Base-by-base conservation (phyloP, 2,329 filamentous ascomycete genomes). In the Stagonosporopsis cucurbitacearum region DNA sequence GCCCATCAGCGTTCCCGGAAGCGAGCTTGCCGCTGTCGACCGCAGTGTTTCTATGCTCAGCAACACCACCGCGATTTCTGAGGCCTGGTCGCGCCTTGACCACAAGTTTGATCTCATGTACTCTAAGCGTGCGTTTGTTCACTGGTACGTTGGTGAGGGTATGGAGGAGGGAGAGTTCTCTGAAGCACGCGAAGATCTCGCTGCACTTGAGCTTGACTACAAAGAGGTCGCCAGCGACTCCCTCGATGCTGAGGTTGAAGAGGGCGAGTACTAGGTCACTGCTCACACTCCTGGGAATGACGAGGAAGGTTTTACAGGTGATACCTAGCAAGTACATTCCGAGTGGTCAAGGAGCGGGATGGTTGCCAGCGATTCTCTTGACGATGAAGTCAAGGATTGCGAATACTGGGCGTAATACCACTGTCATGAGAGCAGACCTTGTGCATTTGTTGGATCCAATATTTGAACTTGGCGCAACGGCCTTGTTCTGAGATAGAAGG, bases 11-110 rank as follows among this genome's bases (percentile, higher is more conserved):
- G 93, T 97, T 55, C 95, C 92, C 71, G 96, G 96, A 80, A 94
- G 94, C 74, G 95, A 98, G 77, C 88, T 98, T 62, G 94, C 95
- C 80, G 93, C 96, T 83, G 94, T 98, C 79, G 91, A 95, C 86
- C 94, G 95, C 75, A 94, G 94, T 80, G 94, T 98, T 67, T 86
- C 86, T 60, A 90, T 90, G 87, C 81, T 90, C 69, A 89, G 86
- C 81, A 90, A 90, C 82, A 90, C 87, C 54, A 90, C 87, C 23
- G 87, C 87, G 71, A 90, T 90, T 64, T 85, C 87, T 57, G 87
- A 90, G 78, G 87, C 88, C 49, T 90, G 87, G 87, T 88, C 86
- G 58, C 84, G 86, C 62, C 83, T 90, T 44, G 86, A 89, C 78
- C 81, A 88, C 82, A 90, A 90, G 80, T 90, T 90, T 77, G 87